A percentile compares a stretch with the other conserved stretches of the same genome.
Evolutionary conservation across 495 filamentous ascomycete genomes (phyloP).

Genomic region (Xylaria telfairii): DNA sequence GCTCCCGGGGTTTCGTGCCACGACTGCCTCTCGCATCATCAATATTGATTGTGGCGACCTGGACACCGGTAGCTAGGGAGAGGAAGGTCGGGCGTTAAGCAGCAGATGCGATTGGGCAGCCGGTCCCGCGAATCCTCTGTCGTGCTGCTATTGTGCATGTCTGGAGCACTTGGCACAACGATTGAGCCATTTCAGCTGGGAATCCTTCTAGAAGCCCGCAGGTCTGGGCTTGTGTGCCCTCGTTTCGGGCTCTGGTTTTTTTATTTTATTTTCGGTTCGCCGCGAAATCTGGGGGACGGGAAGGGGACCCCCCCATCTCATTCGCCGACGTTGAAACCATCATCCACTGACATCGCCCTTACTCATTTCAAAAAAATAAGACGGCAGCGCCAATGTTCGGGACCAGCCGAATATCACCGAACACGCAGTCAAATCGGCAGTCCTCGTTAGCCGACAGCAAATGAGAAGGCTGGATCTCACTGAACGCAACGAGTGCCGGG

Average conservation of each 20-base stretch:
- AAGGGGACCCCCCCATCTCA: neutral
- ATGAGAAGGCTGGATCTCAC: neutral
- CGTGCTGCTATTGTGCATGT: constrained; percentile 9
- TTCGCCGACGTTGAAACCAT: neutral
- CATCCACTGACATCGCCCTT: neutral
- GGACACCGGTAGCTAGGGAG: constrained; percentile 7
- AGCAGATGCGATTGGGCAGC: constrained; percentile 16
- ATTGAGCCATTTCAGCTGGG: constrained; percentile 9
- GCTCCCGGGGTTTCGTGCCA: neutral
- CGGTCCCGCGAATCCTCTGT: neutral
- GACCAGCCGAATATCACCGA: constrained; percentile 8
- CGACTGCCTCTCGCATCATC: constrained; percentile 19
- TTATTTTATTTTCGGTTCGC: neutral
- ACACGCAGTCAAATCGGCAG: neutral
- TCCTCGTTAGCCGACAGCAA: neutral
- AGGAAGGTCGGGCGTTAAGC: neutral
- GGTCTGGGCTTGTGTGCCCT: neutral
- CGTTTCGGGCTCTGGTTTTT: neutral
- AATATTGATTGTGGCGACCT: constrained; percentile 25
- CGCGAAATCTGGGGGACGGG: constrained; percentile 4
- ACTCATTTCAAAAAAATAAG: neutral
- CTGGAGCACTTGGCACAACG: constrained; percentile 11
- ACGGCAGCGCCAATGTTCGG: constrained; percentile 8
- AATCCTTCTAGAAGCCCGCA: constrained; percentile 23
- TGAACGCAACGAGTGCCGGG: neutral